Evolutionary conservation across 768 basidiomycete species (phyloP).

Genomic region (Boletus subcaerulescens): DNA sequence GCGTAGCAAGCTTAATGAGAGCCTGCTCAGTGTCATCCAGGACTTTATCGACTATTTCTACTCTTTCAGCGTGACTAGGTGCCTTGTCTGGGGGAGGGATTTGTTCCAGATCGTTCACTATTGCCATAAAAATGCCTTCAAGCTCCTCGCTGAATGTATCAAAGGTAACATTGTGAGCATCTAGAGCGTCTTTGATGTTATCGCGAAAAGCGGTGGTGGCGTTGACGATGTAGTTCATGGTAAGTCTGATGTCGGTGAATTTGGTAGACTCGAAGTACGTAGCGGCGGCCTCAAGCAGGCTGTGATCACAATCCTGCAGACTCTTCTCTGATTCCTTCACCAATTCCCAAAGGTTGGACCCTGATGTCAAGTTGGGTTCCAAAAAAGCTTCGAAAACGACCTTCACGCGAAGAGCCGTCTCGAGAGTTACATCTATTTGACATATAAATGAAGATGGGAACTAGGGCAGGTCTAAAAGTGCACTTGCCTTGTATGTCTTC

Average conservation of each 20-base stretch:
- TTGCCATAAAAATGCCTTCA: constrained; percentile 5
- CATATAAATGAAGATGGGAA: neutral
- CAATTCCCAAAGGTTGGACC: constrained; percentile 12
- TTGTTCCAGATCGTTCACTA: neutral
- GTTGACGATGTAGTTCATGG: constrained; percentile 10
- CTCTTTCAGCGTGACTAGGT: constrained; percentile 3
- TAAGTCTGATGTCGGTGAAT: neutral
- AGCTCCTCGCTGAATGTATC: constrained; percentile 10
- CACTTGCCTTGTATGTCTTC: constrained; percentile 1
- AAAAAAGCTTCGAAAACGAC: neutral
- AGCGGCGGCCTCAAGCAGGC: constrained; percentile 3
- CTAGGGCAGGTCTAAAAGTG: neutral
- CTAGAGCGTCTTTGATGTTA: constrained; percentile 5
- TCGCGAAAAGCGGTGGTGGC: constrained; percentile 12
- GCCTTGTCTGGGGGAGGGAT: neutral
- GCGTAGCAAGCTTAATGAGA: neutral
- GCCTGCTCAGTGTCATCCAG: constrained; percentile 2
- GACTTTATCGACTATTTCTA: constrained; percentile 2
- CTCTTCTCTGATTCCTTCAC: neutral
- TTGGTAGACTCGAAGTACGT: constrained; percentile 1
- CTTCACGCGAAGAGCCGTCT: neutral
- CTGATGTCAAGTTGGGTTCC: neutral
- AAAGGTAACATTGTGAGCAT: constrained; percentile 2
- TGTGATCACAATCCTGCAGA: constrained; percentile 2
- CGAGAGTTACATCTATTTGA: constrained; percentile 2